Evolutionary conservation across 768 basidiomycete species (phyloP), one percentile per base, ranked within the genome.

Genomic region (Termitomyces sp.): DNA sequence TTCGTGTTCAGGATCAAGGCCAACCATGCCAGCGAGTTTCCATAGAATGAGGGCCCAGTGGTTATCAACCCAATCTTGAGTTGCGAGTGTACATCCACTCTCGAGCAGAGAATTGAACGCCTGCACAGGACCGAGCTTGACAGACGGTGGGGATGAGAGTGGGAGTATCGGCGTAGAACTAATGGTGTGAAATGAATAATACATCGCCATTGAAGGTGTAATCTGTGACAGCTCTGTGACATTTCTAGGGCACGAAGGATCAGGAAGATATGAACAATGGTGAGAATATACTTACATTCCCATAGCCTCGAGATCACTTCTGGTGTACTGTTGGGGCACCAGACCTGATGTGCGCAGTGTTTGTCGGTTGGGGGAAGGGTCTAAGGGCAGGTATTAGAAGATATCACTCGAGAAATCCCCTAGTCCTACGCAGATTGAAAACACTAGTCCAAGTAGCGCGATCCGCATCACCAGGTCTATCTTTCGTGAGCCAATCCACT

Each of bases 11-110:
- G 95, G 94, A 57, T 91, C 85, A 1, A 94, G 77, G 36, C 80
- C 76, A 1, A 86, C 88, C 81, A 93, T 85, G 13, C 91, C 89
- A 3, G 94, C 93, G 22, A 97, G 73, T 73, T 99, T 99, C 97
- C 97, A 99, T 3, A 99, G 79, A 32, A 98, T 84, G 45, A 95
- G 73, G 10, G 75, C 71, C 91, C 94, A 99, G 64, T 97, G 95
- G 65, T 98, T 98, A 51, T 89, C 83, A 1, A 97, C 86, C 97
- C 97, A 99, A 24, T 77, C 71, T 61, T 84, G 76, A 8, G 86
- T 90, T 2, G 84, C 90, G 24, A 93, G 78, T 2, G 66, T 69
- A 61, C 93, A 95, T 0, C 89, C 91, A 9, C 68, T 74, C 24
- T 70, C 69, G 4, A 79, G 72, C 10, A 94, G 72, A 57, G 84